Conservation (phyloP, 805 yeast species). For the Zygoascus ofunaensis region DNA sequence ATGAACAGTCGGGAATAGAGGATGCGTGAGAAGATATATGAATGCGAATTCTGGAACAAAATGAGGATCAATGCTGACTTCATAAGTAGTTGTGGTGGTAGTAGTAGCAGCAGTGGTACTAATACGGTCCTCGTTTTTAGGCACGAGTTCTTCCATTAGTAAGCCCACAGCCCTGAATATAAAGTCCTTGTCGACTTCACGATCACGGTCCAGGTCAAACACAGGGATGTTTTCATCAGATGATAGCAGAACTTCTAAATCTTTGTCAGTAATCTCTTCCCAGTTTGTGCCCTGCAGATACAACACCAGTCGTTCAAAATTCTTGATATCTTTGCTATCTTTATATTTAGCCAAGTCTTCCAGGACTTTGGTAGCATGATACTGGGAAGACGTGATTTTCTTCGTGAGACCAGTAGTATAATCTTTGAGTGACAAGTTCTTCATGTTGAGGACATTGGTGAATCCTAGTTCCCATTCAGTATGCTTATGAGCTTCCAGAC, state of each 20-base stretch:
- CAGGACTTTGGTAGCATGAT: slow-evolving; percentile 16
- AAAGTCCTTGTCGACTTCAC: slow-evolving; percentile 19
- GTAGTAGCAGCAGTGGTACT: background rate
- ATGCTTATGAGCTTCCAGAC: slow-evolving; percentile 28
- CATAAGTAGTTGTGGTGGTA: background rate
- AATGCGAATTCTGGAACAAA: slow-evolving; percentile 47
- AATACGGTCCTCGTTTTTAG: background rate
- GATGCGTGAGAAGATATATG: slow-evolving; percentile 76
- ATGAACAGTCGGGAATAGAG: slow-evolving; percentile 60
- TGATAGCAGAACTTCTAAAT: background rate
- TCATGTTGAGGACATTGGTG: slow-evolving; percentile 13
- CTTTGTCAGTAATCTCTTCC: slow-evolving; percentile 11
- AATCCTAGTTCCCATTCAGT: slow-evolving; percentile 13
- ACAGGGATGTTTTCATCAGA: slow-evolving; percentile 10
- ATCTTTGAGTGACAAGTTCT: slow-evolving; percentile 9
- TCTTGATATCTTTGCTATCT: slow-evolving; percentile 26
- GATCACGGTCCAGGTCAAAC: slow-evolving; percentile 16
- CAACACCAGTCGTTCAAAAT: slow-evolving; percentile 16
- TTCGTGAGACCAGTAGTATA: slow-evolving; percentile 4
- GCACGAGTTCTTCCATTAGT: slow-evolving; percentile 20
- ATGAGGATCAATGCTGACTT: slow-evolving; percentile 3
- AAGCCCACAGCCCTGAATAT: slow-evolving; percentile 18
- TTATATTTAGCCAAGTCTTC: slow-evolving; percentile 23
- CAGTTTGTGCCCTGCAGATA: slow-evolving; percentile 19
- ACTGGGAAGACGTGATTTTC: slow-evolving; percentile 20